Conservation (phyloP, 345 rosid genomes). For the Sonneratia caseolaris region DNA sequence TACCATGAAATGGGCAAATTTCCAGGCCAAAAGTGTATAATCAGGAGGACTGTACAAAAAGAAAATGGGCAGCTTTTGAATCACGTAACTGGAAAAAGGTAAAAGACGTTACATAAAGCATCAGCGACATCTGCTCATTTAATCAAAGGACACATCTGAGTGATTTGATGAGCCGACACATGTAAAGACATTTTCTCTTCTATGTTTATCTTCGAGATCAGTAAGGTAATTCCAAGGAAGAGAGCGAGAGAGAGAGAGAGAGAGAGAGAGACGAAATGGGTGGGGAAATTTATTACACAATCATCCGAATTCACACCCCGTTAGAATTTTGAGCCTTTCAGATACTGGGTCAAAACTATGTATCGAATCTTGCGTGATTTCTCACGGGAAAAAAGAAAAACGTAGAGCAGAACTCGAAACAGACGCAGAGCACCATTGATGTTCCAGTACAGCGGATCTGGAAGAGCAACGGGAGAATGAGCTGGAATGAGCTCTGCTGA, state of each 20-base stretch:
- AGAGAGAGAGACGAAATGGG: background rate
- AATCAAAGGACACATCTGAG: background rate
- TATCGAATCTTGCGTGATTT: background rate
- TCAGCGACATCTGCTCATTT: background rate
- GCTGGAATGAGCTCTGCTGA: background rate
- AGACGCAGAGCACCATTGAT: too few species aligned
- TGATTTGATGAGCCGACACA: background rate
- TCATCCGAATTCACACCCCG: background rate
- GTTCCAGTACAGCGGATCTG: background rate
- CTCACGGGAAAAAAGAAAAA: background rate
- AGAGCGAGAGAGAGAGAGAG: background rate
- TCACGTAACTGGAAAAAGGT: background rate
- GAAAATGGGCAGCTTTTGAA: background rate
- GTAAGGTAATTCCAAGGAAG: background rate
- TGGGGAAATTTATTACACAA: background rate
- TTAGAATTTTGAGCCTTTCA: background rate
- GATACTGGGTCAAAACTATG: background rate
- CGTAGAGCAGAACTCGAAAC: too few species aligned
- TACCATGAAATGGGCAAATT: slow-evolving; percentile 2
- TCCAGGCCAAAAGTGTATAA: background rate
- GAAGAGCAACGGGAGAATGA: background rate
- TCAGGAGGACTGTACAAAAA: background rate
- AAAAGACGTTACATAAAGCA: background rate
- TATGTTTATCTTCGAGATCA: background rate
- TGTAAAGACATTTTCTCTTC: background rate